Conservation (phyloP, 2,329 filamentous ascomycete genomes). For the Fusarium temperatum region DNA sequence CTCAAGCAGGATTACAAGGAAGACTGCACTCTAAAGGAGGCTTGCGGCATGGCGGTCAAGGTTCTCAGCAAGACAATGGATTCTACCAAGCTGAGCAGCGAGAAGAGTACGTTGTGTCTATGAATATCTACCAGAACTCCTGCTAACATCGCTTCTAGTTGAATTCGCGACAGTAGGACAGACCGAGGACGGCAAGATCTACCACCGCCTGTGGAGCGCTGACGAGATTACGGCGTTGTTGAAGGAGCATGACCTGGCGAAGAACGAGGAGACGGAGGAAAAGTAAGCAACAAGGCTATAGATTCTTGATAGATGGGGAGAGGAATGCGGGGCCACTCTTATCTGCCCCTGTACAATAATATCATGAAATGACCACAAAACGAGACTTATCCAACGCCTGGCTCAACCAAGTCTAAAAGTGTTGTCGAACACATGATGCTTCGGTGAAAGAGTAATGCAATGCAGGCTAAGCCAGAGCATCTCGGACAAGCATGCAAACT, state of each 20-base stretch:
- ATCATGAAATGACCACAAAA: constrained; percentile 43
- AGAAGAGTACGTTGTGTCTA: constrained; percentile 80
- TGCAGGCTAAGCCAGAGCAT: constrained; percentile 7
- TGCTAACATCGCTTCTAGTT: constrained; percentile 63
- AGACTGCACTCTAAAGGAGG: constrained; percentile 94
- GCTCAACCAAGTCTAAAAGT: constrained; percentile 20
- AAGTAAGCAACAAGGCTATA: constrained; percentile 54
- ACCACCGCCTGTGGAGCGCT: constrained; percentile 96
- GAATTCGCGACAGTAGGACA: constrained; percentile 98
- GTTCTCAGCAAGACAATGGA: constrained; percentile 99
- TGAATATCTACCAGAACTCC: background rate
- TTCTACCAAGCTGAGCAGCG: constrained; percentile 96
- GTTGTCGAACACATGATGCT: background rate
- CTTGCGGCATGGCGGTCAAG: constrained; percentile 97
- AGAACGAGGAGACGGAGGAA: constrained; percentile 78
- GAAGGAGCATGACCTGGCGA: constrained; percentile 95
- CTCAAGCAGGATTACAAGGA: constrained; percentile 99
- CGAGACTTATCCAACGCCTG: constrained; percentile 17
- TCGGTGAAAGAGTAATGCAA: constrained; percentile 13
- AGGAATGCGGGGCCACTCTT: constrained; percentile 33
- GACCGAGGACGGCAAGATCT: constrained; percentile 94
- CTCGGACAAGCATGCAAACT: constrained; percentile 26
- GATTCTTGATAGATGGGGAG: constrained; percentile 43
- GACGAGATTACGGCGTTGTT: constrained; percentile 95
- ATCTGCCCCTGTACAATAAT: constrained; percentile 45